phyloP scores from a whole-genome alignment of 1,139 yeast genomes.

The Geotrichum candidum region DNA sequence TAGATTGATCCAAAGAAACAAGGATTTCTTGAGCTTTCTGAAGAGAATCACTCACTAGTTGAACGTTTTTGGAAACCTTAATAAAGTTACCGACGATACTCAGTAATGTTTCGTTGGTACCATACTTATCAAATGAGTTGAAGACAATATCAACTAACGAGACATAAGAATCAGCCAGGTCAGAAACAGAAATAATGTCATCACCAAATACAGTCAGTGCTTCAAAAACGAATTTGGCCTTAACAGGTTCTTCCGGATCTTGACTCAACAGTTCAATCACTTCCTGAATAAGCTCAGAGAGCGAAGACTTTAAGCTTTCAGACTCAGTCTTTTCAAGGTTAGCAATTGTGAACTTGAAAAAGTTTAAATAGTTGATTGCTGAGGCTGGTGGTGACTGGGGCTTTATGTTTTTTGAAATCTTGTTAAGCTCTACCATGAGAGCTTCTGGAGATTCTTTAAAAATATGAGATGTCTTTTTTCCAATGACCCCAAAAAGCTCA shows the following conservation, averaged over 20 bases:
- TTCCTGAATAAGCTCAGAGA: neutral
- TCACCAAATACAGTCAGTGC: neutral
- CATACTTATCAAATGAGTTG: neutral
- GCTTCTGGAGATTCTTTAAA: slow-evolving; percentile 19
- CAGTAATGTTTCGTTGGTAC: neutral
- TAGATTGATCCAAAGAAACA: neutral
- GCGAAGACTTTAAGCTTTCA: neutral
- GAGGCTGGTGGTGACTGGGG: slow-evolving; percentile 6
- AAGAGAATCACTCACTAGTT: neutral
- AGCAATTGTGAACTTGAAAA: slow-evolving; percentile 7
- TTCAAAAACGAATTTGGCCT: neutral
- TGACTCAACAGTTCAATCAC: neutral
- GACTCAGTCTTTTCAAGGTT: slow-evolving; percentile 1
- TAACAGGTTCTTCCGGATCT: neutral
- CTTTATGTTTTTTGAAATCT: slow-evolving; percentile 10
- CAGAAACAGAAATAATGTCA: neutral
- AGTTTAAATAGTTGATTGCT: slow-evolving; percentile 3
- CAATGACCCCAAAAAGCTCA: slow-evolving; percentile 18
- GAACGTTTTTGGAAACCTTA: neutral
- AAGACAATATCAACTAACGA: slow-evolving; percentile 1
- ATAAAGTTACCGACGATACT: neutral
- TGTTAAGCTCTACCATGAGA: slow-evolving; percentile 20
- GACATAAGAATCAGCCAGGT: slow-evolving; percentile 1
- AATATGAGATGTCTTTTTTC: slow-evolving; percentile 23
- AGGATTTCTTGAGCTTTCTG: slow-evolving; percentile 1